Percentiles rank a stretch among this genome's conserved stretches.
phyloP scores from a whole-genome alignment of 2,329 filamentous ascomycete genomes.

The Colletotrichum australisinense region DNA sequence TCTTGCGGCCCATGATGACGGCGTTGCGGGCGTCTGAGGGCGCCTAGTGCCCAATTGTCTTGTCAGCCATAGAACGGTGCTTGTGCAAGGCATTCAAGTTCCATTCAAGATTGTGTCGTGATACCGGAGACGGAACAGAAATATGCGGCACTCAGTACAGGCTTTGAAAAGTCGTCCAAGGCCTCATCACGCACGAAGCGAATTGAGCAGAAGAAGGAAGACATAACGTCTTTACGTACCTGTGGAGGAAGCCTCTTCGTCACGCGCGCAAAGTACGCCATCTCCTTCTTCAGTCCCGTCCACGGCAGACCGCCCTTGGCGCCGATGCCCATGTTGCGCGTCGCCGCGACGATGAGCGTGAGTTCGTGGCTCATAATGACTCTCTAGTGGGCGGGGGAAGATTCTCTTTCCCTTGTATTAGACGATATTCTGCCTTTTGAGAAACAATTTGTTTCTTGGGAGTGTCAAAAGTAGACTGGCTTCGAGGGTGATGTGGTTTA shows the following conservation, averaged over 20 bases:
- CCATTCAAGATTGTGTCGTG: too few relatives aligned
- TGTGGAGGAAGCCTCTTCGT: slow-evolving; percentile 73
- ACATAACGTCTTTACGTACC: slow-evolving; percentile 41
- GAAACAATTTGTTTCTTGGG: neutral
- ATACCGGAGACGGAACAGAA: too few relatives aligned
- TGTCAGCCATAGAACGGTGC: neutral
- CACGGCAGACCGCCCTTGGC: slow-evolving; percentile 83
- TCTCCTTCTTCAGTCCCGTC: slow-evolving; percentile 89
- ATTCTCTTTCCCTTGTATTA: neutral
- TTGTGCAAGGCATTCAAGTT: too few relatives aligned
- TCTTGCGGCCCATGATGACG: slow-evolving; percentile 97
- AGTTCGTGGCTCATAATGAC: slow-evolving; percentile 60
- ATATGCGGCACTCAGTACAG: too few relatives aligned
- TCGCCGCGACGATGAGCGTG: slow-evolving; percentile 94
- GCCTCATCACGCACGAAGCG: too few relatives aligned
- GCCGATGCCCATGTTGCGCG: slow-evolving; percentile 91
- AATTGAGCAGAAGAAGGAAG: neutral
- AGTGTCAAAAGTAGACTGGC: neutral
- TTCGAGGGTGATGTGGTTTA: neutral
- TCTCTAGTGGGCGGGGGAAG: neutral
- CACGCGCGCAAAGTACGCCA: slow-evolving; percentile 93
- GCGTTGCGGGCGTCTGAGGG: slow-evolving; percentile 67
- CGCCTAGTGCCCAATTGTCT: slow-evolving; percentile 32
- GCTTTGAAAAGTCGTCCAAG: too few relatives aligned
- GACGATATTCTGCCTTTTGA: neutral